phyloP scores from a whole-genome alignment of 2,329 filamentous ascomycete species.

The Xylariaceae sp. region DNA sequence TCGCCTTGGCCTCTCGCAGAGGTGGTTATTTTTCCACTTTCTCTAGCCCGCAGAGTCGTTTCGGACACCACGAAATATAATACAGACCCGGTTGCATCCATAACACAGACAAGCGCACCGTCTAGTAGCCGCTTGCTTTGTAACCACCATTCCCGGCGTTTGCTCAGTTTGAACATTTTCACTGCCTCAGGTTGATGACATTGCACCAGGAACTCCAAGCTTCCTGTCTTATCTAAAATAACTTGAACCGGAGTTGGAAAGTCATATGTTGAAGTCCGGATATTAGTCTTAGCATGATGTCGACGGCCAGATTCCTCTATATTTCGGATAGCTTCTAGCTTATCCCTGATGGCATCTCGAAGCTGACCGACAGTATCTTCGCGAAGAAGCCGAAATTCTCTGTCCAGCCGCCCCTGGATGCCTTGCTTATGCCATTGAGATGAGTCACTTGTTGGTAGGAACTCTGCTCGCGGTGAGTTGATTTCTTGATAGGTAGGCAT shows the following conservation, averaged over 20 bases:
- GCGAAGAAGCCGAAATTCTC: conserved; percentile 60
- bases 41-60: conserved; percentile 32
- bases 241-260: conserved; percentile 41
- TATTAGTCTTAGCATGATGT: conserved; percentile 29
- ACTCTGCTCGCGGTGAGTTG: conserved; percentile 48
- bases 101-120: conserved; percentile 57
- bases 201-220: conserved; percentile 51
- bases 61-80: conserved; percentile 51
- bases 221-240: conserved; percentile 45
- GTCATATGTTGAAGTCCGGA: conserved; percentile 47
- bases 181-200: conserved; percentile 57
- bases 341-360: conserved; percentile 52
- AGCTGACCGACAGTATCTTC: conserved; percentile 62
- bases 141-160: conserved; percentile 57
- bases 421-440: conserved; percentile 48
- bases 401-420: conserved; percentile 56
- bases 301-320: conserved; percentile 27
- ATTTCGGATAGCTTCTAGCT: conserved; percentile 47
- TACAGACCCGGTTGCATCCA: conserved; percentile 46
- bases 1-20: background rate
- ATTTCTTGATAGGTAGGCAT: conserved; percentile 58
- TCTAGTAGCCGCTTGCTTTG: conserved; percentile 53
- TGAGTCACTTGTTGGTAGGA: conserved; percentile 50
- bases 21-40: background rate
- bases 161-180: conserved; percentile 25